Conservation (phyloP, 2,329 filamentous ascomycete genomes). For the Rhynchosporium secalis region DNA sequence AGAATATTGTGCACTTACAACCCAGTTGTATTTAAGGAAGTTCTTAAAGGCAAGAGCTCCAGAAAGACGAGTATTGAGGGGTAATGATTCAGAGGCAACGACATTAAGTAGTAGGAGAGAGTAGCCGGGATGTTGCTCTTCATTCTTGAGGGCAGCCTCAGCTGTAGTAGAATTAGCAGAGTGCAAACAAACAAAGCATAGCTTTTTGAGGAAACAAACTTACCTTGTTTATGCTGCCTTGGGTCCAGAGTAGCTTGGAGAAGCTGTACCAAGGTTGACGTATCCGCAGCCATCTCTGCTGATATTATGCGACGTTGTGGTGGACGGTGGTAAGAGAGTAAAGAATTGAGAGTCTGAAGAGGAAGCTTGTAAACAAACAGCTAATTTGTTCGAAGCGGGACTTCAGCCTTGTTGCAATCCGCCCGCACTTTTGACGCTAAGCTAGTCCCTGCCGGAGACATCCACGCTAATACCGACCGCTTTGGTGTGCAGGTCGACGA, state of each 20-base stretch:
- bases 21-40: conserved; percentile 92
- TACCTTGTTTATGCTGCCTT: conserved; percentile 85
- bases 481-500: not conserved
- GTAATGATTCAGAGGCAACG: conserved; percentile 72
- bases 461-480: not conserved
- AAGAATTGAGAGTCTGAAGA: not conserved
- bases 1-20: conserved; percentile 50
- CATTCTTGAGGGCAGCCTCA: conserved; percentile 74
- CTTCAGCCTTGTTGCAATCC: not conserved
- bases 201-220: conserved; percentile 32
- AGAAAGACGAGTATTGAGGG: conserved; percentile 78
- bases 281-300: conserved; percentile 58
- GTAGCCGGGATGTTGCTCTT: conserved; percentile 83
- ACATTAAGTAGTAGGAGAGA: conserved; percentile 87
- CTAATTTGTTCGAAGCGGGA: conserved; percentile 8
- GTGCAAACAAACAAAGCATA: conserved; percentile 30
- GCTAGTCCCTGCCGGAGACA: not conserved
- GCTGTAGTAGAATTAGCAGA: conserved; percentile 53
- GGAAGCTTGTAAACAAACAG: conserved; percentile 5
- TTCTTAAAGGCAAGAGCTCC: conserved; percentile 98
- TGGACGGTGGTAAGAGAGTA: not conserved
- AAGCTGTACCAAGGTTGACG: conserved; percentile 72
- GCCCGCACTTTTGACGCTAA: not conserved
- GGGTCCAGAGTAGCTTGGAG: conserved; percentile 90
- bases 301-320: conserved; percentile 14